Conservation (phyloP, 1,284 basidiomycete species). For the Hemileia vastatrix region DNA sequence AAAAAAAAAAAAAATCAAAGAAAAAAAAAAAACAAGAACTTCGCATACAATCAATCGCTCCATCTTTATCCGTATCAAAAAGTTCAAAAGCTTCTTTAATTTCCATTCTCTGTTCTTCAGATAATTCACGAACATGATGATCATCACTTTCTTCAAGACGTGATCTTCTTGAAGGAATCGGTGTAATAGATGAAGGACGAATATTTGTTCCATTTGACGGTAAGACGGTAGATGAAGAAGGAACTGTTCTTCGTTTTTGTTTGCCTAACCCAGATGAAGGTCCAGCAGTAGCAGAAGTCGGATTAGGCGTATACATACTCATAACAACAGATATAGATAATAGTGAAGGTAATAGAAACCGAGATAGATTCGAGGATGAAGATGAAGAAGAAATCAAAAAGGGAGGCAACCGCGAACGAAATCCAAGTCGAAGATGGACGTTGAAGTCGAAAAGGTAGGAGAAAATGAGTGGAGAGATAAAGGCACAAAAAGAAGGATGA, state of each 20-base stretch:
- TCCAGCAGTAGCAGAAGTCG: conserved; percentile 2
- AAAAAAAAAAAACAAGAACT: neutral
- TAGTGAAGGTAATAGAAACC: no score
- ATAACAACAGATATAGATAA: no score
- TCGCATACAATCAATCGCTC: conserved; percentile 48
- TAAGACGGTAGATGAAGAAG: conserved; percentile 5
- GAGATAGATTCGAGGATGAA: no score
- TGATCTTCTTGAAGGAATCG: neutral
- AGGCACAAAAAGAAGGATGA: no score
- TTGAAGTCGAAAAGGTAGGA: no score
- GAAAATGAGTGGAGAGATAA: no score
- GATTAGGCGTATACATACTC: no score
- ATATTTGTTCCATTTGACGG: conserved; percentile 11
- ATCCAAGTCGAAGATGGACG: no score
- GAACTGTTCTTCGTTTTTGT: conserved; percentile 7
- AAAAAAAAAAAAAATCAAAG: neutral
- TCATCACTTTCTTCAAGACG: conserved; percentile 14
- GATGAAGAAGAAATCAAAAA: no score
- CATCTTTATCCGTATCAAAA: conserved; percentile 98
- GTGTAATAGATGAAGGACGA: neutral
- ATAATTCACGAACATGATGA: conserved; percentile 49
- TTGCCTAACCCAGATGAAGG: conserved; percentile 8
- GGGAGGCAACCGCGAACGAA: no score
- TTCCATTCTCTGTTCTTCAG: conserved; percentile 91
- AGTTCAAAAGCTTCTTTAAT: conserved; percentile 98